Base-by-base conservation (phyloP, 805 yeast species). In the Starmerella stellata region DNA sequence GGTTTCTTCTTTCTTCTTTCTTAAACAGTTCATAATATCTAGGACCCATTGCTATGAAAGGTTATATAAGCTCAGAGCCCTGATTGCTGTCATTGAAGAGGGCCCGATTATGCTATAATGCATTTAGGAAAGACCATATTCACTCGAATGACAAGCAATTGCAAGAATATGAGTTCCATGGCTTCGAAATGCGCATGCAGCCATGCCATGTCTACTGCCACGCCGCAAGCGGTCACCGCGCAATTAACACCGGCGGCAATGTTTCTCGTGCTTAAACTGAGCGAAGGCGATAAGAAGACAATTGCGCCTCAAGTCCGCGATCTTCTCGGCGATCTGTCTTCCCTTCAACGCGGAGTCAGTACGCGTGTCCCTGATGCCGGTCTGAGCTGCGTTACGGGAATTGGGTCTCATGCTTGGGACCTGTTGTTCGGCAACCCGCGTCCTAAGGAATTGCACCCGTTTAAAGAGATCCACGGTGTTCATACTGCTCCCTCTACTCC, bases 401-500 rank as follows among this genome's bases (percentile, higher is more conserved):
- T 48, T 24, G 52, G 52, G 15, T 29, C 47, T 14, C 25, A 38
- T 4, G 46, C 37, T 15, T 48, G 52, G 52, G 38, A 39, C 21
- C 28, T 19, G 5, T 28, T 48, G 18, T 39, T 38, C 32, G 32
- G 25, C 23, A 31, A 18, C 21, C 42, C 44, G 9, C 33, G 40
- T 11, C 52, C 52, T 1, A 37, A 39, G 30, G 49, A 46, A 32
- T 45, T 48, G 20, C 52, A 48, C 35, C 44, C 49, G 13, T 48
- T 48, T 42, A 39, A 34, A 29, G 47, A 36, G 29, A 5, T 47
- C 17, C 45, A 48, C 15, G 52, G 52, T 17, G 44, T 30, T 4
- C 32, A 35, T 17, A 46, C 41, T 30, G 52, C 52, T 4, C 47
- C 47, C 9, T 39, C 52, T 11, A 48, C 52, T 15, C 52, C 52